Base-by-base conservation (phyloP, 352 stramenopile genomes). In the Globisporangium cystogenes region DNA sequence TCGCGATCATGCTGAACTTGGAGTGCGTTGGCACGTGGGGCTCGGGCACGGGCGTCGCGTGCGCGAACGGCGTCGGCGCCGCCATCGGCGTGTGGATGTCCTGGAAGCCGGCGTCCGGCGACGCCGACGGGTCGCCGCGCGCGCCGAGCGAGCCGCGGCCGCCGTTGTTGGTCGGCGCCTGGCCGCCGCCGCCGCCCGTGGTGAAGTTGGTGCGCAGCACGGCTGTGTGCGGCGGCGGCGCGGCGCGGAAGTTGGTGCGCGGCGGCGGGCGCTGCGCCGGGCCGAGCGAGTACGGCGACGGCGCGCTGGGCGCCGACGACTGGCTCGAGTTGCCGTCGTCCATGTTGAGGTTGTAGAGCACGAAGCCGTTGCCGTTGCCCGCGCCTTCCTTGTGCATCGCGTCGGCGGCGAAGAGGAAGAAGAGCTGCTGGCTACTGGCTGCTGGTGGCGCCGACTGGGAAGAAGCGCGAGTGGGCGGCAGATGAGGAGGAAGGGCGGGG, bases 191-290 rank as follows among this genome's bases (percentile, higher is more conserved):
- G 31, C 8, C 31, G 31, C 31, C 31, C 8, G 31, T 36, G 31
- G 71, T 89, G 47, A 89, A 89, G 62, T 89, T 89, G 18, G 78
- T 84, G 14, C 75, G 73, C n/a, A 86, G 52, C 35, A 73, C 70
- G 0, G 60, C 73, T 2, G 75, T 70, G 52, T 84, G 63, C 6
- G 71, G 78, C 36, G 75, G 70, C 35, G 67, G 73, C 42, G 70
- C 61, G 11, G 70, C 59, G 11, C 71, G 60, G 20, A 63, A 51
- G 41, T 61, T 60, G 39, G 53, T 35, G 51, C 37, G 37, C 18
- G 37, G 37, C 37, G 37, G 37, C 18, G 15, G 15, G 37, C 37
- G 37, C 5, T n/a, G 18, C 15, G 15, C 6, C 20, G 46, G 42
- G 7, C 42, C 42, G 42, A 57, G 51, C 23, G 70, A 79, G 29